phyloP scores from a whole-genome alignment of 139 green algal species.

The Yamagishiella unicocca region DNA sequence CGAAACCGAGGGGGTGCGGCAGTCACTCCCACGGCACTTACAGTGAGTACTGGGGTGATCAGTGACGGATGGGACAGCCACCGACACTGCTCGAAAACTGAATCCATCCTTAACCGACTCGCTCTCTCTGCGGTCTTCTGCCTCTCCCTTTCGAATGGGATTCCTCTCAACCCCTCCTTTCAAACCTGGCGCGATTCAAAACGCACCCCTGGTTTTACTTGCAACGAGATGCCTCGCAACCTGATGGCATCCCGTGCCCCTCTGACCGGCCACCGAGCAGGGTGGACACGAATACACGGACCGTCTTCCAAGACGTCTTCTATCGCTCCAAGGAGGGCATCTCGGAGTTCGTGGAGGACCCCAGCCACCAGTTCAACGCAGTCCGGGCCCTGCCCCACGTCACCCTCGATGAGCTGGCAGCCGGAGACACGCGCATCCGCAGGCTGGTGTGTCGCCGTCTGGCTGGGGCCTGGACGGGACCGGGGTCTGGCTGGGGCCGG shows the following conservation, averaged over 20 bases:
- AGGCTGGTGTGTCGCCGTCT: not conserved
- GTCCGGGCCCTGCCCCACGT: not conserved
- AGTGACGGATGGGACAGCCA: no score
- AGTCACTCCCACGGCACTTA: not conserved
- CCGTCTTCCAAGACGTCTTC: constrained; percentile 22
- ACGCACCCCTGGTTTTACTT: no score
- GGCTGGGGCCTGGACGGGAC: no score
- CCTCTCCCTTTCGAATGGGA: no score
- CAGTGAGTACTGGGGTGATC: constrained; percentile 29
- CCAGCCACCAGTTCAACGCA: not conserved
- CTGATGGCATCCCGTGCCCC: no score
- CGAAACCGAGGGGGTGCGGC: not conserved
- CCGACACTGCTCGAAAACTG: no score
- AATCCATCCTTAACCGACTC: not conserved
- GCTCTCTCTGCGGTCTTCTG: not conserved
- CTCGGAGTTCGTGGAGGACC: not conserved
- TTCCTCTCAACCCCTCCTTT: no score
- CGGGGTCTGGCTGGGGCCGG: no score
- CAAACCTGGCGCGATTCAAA: no score
- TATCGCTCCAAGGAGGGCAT: constrained; percentile 13
- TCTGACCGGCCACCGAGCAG: not conserved
- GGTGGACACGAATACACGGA: constrained; percentile 29
- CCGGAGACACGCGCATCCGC: not conserved
- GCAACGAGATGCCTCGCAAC: no score
- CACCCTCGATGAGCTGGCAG: not conserved